A percentile compares a stretch with the other conserved stretches of the same genome.
Evolutionary conservation across 352 stramenopile species (phyloP).

Genomic region (Globisporangium spinosum): DNA sequence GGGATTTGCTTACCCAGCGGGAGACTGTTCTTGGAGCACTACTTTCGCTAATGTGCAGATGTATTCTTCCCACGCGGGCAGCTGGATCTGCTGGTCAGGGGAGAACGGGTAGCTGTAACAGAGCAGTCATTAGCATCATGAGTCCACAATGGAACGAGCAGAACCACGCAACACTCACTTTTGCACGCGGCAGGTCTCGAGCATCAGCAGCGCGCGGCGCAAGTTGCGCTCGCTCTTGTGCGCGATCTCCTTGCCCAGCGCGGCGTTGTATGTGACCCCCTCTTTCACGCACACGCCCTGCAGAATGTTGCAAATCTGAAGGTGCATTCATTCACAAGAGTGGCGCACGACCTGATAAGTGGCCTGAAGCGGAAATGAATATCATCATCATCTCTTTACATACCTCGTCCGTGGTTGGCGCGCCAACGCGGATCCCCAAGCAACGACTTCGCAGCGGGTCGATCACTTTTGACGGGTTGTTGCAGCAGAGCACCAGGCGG

Average conservation of each 20-base stretch:
- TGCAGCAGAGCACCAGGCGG: constrained; percentile 97
- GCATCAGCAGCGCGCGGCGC: constrained; percentile 95
- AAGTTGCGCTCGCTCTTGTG: constrained; percentile 93
- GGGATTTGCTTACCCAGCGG: constrained; percentile 54
- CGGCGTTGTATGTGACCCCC: constrained; percentile 82
- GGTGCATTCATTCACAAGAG: not conserved
- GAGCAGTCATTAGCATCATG: not conserved
- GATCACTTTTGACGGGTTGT: constrained; percentile 96
- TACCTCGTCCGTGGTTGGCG: constrained; percentile 89
- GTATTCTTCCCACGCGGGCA: constrained; percentile 97
- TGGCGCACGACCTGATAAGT: not conserved
- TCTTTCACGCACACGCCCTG: constrained; percentile 91
- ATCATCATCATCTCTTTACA: not conserved
- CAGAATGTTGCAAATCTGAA: constrained; percentile 89
- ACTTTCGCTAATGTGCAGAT: constrained; percentile 92
- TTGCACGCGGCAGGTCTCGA: constrained; percentile 92
- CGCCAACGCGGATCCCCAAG: constrained; percentile 92
- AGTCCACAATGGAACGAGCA: not conserved
- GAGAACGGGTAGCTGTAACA: constrained; percentile 79
- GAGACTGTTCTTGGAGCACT: constrained; percentile 94
- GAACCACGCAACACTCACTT: constrained; percentile 26
- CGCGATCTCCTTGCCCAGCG: constrained; percentile 90
- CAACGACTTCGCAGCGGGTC: constrained; percentile 96
- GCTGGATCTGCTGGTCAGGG: constrained; percentile 73
- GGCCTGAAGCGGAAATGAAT: not conserved